A percentile compares a stretch with the other conserved stretches of the same genome.
phyloP scores from a whole-genome alignment of 2,329 filamentous ascomycete genomes.

The Blastomyces percursus region DNA sequence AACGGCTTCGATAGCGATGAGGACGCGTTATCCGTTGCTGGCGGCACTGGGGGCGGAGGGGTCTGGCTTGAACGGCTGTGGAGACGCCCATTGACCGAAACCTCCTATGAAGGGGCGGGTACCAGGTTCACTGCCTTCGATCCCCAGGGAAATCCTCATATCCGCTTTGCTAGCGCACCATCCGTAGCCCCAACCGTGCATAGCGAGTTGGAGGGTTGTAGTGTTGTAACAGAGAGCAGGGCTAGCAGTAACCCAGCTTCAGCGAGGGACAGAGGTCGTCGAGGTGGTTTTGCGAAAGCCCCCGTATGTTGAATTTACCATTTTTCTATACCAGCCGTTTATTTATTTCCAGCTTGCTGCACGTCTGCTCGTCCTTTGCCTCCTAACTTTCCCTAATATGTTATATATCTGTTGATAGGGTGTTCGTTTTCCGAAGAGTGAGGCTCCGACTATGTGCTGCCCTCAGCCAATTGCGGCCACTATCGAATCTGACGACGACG shows the following conservation, averaged over 20 bases:
- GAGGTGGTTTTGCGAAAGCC: background rate
- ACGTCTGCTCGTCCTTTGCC: background rate
- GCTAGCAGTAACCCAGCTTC: background rate
- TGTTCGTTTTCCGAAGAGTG: constrained; percentile 14
- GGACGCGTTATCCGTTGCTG: constrained; percentile 12
- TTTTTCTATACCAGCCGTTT: background rate
- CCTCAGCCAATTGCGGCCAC: constrained; percentile 14
- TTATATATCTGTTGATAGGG: constrained; percentile 11
- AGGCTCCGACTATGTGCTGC: constrained; percentile 14
- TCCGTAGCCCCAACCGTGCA: constrained; percentile 11
- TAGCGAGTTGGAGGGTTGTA: constrained; percentile 15
- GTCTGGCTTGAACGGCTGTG: constrained; percentile 14
- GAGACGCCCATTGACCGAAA: background rate
- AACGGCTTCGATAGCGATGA: constrained; percentile 8
- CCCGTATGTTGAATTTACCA: constrained; percentile 10
- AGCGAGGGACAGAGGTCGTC: background rate
- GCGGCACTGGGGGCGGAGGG: constrained; percentile 10
- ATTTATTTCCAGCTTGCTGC: background rate
- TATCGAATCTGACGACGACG: constrained; percentile 16
- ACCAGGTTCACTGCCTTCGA: constrained; percentile 17
- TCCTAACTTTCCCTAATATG: constrained; percentile 5
- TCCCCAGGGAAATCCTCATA: constrained; percentile 15
- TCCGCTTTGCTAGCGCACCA: constrained; percentile 6
- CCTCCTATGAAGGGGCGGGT: constrained; percentile 3
- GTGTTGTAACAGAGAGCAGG: constrained; percentile 3